phyloP scores from a whole-genome alignment of 2,329 filamentous ascomycete genomes.

The Penicillium rolfsii region DNA sequence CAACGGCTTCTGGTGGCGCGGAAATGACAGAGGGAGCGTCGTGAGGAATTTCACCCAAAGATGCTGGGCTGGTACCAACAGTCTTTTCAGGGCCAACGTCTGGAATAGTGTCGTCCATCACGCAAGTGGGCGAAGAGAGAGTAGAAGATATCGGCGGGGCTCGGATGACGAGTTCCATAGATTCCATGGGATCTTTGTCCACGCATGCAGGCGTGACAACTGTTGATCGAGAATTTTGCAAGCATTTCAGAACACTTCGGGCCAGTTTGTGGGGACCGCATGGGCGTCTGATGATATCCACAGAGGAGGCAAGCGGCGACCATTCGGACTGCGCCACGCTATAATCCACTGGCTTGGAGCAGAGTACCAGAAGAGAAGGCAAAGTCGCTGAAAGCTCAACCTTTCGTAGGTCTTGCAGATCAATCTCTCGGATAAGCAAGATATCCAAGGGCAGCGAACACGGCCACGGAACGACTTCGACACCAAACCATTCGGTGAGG shows the following conservation, averaged over 20 bases:
- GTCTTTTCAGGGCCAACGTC: not conserved
- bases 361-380: slow-evolving; percentile 43
- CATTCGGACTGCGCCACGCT: slow-evolving; percentile 33
- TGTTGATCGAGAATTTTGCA: slow-evolving; percentile 26
- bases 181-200: slow-evolving; percentile 21
- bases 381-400: slow-evolving; percentile 22
- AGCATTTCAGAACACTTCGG: slow-evolving; percentile 38
- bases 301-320: slow-evolving; percentile 35
- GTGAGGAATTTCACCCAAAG: not conserved
- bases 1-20: slow-evolving; percentile 14
- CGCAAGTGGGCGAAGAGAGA: slow-evolving; percentile 1
- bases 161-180: slow-evolving; percentile 21
- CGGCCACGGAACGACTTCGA: slow-evolving; percentile 40
- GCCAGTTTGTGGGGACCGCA: slow-evolving; percentile 49
- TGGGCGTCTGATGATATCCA: slow-evolving; percentile 46
- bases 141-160: slow-evolving; percentile 1
- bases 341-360: slow-evolving; percentile 43
- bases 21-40: slow-evolving; percentile 14
- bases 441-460: slow-evolving; percentile 36
- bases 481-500: slow-evolving; percentile 42
- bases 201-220: slow-evolving; percentile 19
- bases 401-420: slow-evolving; percentile 29
- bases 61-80: not conserved
- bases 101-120: not conserved
- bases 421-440: slow-evolving; percentile 40